Evolutionary conservation across 495 filamentous ascomycete genomes (phyloP).

Genomic region (Pyrenopolyporus hunteri): DNA sequence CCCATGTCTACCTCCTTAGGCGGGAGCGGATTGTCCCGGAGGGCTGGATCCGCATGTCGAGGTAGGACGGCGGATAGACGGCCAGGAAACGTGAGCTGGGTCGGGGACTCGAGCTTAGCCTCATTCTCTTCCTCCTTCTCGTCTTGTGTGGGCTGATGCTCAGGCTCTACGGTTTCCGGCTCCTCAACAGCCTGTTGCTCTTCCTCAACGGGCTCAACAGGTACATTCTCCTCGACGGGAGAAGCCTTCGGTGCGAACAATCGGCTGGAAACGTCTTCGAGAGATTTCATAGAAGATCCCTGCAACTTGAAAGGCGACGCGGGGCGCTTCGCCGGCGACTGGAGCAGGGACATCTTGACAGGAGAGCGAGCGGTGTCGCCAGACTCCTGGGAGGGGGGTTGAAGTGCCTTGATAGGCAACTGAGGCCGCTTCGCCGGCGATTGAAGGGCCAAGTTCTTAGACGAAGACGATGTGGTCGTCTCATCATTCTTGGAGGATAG

Average conservation of each 20-base stretch:
- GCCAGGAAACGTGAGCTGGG: constrained; percentile 53
- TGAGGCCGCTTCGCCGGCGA: constrained; percentile 57
- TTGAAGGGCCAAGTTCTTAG: constrained; percentile 51
- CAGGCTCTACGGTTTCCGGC: constrained; percentile 1
- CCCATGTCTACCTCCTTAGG: constrained; percentile 12
- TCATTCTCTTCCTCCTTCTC: constrained; percentile 22
- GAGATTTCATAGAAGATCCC: constrained; percentile 6
- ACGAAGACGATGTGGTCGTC: constrained; percentile 29
- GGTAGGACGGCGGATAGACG: constrained; percentile 58
- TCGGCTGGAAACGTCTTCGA: neutral
- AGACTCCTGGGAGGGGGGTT: constrained; percentile 32
- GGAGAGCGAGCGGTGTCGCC: constrained; percentile 26
- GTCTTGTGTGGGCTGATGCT: constrained; percentile 12
- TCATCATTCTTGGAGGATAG: constrained; percentile 49
- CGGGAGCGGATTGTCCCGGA: constrained; percentile 38
- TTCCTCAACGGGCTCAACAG: constrained; percentile 19
- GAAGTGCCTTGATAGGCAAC: constrained; percentile 49
- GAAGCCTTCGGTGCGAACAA: constrained; percentile 22
- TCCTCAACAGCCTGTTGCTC: too few species aligned
- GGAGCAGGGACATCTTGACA: constrained; percentile 35
- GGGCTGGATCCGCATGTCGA: constrained; percentile 53
- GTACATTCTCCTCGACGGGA: constrained; percentile 5
- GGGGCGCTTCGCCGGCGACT: constrained; percentile 36
- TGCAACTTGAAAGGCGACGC: constrained; percentile 38
- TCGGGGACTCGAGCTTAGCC: constrained; percentile 40